Base-by-base conservation (phyloP, 208 protist genomes). In the Naegleria gruberi region DNA sequence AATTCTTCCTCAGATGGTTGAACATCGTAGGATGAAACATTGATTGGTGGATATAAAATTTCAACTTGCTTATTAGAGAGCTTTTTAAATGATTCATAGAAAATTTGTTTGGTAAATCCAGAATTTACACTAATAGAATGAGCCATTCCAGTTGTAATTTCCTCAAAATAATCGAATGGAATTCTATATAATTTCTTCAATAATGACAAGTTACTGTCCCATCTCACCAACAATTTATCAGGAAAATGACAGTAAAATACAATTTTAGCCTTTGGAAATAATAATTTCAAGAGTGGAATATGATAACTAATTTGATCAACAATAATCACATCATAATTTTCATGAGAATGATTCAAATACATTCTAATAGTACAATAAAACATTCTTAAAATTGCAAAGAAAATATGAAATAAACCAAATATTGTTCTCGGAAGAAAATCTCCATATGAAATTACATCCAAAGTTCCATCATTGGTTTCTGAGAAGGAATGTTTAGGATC, bases 191-290 rank as follows among this genome's bases (percentile, higher is more conserved):
- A 34, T 3, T 44, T 44, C 46, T 89, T 89, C 0, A 89, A 34
- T 41, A 26, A 6, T 12, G 8, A n/a, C 1, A 81, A n/a, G 23
- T 19, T 44, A n/a, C 1, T 23, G 46, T 45, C 51, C 3, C 19
- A n/a, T 37, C 57, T 4, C 34, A 45, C 45, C 12, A 93, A 87
- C 37, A 93, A 87, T 43, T 92, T 90, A 43, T 94, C 92, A 23
- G 92, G 92, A 91, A 91, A 93, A 34, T 94, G 92, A 40, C 92
- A 93, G 77, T 94, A 94, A 89, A 94, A 94, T 26, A 94, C 34
- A 40, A 94, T 90, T 37, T 90, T 90, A 15, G 46, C 40, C 6
- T 40, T 42, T 44, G 84, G 45, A 65, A 43, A 65, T 12, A 88
- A 88, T 4, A 93, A 47, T 82, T 87, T 87, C 4, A 94, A 45